Evolutionary conservation across 768 basidiomycete genomes (phyloP).

Genomic region (Macrolepiota albuminosa): DNA sequence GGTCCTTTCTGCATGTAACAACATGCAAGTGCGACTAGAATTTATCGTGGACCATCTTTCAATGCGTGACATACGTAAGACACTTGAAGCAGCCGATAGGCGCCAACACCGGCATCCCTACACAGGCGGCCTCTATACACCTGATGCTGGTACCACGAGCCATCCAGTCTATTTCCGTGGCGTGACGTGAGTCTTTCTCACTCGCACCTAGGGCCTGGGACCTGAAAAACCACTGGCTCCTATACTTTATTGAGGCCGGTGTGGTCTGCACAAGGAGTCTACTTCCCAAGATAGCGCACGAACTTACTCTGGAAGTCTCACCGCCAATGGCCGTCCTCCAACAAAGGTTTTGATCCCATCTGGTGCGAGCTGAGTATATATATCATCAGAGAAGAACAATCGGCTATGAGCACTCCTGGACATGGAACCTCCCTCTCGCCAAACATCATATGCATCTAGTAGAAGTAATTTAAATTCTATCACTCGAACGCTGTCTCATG

Average conservation of each 20-base stretch:
- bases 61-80: background rate
- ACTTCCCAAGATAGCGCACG: background rate
- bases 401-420: background rate
- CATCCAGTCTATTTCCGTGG: background rate
- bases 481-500: background rate
- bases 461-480: background rate
- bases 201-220: background rate
- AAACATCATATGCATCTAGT: background rate
- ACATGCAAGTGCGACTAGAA: too few relatives aligned
- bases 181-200: background rate
- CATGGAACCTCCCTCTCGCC: background rate
- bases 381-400: background rate
- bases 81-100: background rate
- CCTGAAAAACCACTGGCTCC: background rate
- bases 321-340: background rate
- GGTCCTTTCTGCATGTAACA: too few relatives aligned
- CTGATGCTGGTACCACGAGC: background rate
- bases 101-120: background rate
- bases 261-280: background rate
- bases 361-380: background rate
- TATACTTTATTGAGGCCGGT: background rate
- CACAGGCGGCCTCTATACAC: background rate
- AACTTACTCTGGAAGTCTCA: too few relatives aligned
- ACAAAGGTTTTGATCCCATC: background rate
- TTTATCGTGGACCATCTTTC: background rate